A percentile compares a stretch with the other conserved stretches of the same genome.
phyloP scores from a whole-genome alignment of 1,139 yeast genomes.

The Blastobotrys illinoisensis region DNA sequence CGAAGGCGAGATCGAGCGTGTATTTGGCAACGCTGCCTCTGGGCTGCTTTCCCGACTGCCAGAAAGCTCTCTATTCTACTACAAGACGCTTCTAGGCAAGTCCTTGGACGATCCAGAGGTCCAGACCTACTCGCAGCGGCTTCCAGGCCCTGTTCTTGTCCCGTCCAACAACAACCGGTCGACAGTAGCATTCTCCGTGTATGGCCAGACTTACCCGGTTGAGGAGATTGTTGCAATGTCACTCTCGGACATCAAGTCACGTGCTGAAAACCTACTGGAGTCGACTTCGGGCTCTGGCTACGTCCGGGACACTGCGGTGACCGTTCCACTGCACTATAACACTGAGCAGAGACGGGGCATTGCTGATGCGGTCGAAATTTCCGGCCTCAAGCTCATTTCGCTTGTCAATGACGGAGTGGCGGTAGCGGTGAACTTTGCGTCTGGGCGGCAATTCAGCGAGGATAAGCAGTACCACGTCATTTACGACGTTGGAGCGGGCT shows the following conservation, averaged over 20 bases:
- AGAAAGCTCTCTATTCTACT: slow-evolving; percentile 55
- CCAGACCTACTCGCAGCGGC: slow-evolving; percentile 43
- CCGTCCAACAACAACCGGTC: slow-evolving; percentile 43
- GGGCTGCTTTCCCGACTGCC: slow-evolving; percentile 74
- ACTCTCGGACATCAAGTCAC: slow-evolving; percentile 54
- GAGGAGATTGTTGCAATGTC: slow-evolving; percentile 88
- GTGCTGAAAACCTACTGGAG: slow-evolving; percentile 53
- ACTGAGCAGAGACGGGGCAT: slow-evolving; percentile 66
- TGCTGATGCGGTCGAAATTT: slow-evolving; percentile 64
- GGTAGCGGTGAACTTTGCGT: slow-evolving; percentile 72
- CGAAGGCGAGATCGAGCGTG: slow-evolving; percentile 53
- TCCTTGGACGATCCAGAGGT: slow-evolving; percentile 43
- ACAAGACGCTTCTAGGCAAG: slow-evolving; percentile 69
- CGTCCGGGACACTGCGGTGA: slow-evolving; percentile 62
- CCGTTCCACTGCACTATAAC: slow-evolving; percentile 70
- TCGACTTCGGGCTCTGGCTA: slow-evolving; percentile 31
- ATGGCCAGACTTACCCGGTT: slow-evolving; percentile 46
- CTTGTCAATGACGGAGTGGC: slow-evolving; percentile 88
- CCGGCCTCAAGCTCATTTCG: slow-evolving; percentile 61
- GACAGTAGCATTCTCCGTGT: slow-evolving; percentile 49
- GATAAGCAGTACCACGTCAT: slow-evolving; percentile 59
- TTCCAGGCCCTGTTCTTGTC: slow-evolving; percentile 57
- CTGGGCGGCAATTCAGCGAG: slow-evolving; percentile 41
- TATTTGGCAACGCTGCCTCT: slow-evolving; percentile 73
- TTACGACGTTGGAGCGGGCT: slow-evolving; percentile 91